Percentiles rank a stretch among this genome's conserved stretches.
Conservation (phyloP, 345 rosid genomes). For the Citrus glauca region DNA sequence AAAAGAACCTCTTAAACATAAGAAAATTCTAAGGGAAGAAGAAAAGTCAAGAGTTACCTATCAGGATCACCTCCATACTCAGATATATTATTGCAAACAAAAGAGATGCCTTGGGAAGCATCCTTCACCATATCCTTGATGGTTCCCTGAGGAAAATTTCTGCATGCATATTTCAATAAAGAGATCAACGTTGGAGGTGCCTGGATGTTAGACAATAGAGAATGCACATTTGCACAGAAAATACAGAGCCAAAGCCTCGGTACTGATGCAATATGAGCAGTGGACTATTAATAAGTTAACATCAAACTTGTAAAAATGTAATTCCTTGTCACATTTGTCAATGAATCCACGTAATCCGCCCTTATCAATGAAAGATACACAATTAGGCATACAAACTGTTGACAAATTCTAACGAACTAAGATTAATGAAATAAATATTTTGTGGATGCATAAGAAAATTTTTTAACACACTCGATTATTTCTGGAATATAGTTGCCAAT, state of each 20-base stretch:
- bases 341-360: not conserved
- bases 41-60: constrained; percentile 38
- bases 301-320: not conserved
- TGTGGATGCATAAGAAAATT: not conserved
- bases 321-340: not conserved
- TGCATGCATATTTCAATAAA: constrained; percentile 26
- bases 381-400: not conserved
- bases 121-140: constrained; percentile 90
- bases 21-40: not conserved
- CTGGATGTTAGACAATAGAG: not conserved
- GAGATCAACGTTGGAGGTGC: not conserved
- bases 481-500: not conserved
- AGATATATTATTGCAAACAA: constrained; percentile 69
- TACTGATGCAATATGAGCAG: not conserved
- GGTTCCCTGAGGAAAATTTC: constrained; percentile 97
- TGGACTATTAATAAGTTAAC: not conserved
- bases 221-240: not conserved
- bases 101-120: constrained; percentile 91
- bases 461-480: not conserved
- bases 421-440: not conserved
- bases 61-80: constrained; percentile 94
- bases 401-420: not conserved
- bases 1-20: not conserved
- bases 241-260: not conserved
- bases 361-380: not conserved